Percentiles rank a stretch among this genome's conserved stretches.
These are phyloP conservation scores for Emmonsiellopsis sp. DNA, from an alignment of 2,329 filamentous ascomycete genomes.

Conservation along the genomic window DNA sequence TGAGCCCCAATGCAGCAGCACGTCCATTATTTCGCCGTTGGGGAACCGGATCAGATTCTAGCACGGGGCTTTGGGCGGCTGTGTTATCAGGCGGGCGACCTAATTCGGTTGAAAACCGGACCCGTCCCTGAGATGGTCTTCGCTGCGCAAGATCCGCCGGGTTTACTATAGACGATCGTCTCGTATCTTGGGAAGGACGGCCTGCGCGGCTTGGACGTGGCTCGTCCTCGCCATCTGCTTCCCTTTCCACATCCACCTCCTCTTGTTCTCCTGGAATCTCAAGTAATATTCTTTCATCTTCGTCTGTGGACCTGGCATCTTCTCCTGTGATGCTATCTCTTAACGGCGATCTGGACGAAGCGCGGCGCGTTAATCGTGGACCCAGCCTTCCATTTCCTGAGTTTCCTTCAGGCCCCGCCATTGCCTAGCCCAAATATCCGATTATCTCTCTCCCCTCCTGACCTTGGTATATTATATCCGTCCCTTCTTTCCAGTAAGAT, in stretches of 20 bases:
- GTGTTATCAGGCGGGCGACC: constrained; percentile 9
- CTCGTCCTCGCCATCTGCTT: background rate
- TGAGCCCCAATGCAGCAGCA: constrained; percentile 1
- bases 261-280: constrained; percentile 15
- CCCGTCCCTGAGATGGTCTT: constrained; percentile 12
- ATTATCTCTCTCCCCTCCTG: background rate
- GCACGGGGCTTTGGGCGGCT: background rate
- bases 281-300: constrained; percentile 40
- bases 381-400: constrained; percentile 3
- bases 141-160: constrained; percentile 4
- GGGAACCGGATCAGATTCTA: background rate
- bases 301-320: constrained; percentile 7
- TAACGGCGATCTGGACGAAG: constrained; percentile 8
- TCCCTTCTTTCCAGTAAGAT: background rate
- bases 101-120: constrained; percentile 19
- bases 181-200: background rate
- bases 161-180: constrained; percentile 1
- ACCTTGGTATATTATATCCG: background rate
- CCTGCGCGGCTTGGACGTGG: background rate
- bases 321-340: constrained; percentile 5
- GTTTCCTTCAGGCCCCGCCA: constrained; percentile 6
- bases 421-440: background rate
- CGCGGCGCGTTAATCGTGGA: constrained; percentile 5
- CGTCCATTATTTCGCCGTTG: background rate
- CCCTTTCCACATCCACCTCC: background rate